Conservation (phyloP, 2,329 filamentous ascomycete genomes). For the Knufia fluminis region DNA sequence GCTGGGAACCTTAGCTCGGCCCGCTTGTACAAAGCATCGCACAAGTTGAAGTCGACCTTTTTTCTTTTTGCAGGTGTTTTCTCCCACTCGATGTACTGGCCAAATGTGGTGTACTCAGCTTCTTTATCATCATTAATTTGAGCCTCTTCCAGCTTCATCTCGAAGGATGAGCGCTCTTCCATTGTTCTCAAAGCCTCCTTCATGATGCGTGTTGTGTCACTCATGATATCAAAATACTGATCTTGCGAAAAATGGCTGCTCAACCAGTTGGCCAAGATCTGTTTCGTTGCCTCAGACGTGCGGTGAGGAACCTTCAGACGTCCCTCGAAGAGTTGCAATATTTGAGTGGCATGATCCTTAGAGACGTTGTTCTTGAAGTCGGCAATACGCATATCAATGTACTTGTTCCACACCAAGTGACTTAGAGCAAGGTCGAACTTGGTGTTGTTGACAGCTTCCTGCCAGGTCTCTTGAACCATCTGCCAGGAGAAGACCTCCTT, state of each 20-base stretch:
- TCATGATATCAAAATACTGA: conserved; percentile 45
- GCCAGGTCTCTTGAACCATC: conserved; percentile 46
- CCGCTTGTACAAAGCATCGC: conserved; percentile 63
- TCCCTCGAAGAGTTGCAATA: conserved; percentile 44
- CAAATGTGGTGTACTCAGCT: conserved; percentile 45
- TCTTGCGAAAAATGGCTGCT: conserved; percentile 45
- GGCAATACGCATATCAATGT: conserved; percentile 46
- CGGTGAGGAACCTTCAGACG: conserved; percentile 51
- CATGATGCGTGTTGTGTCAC: conserved; percentile 42
- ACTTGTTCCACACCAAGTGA: conserved; percentile 53
- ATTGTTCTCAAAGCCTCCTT: conserved; percentile 47
- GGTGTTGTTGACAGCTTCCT: conserved; percentile 47
- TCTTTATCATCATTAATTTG: conserved; percentile 42
- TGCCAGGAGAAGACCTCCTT: conserved; percentile 52
- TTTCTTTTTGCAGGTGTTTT: conserved; percentile 42
- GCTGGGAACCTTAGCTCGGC: conserved; percentile 65
- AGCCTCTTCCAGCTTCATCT: conserved; percentile 45
- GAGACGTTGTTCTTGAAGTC: conserved; percentile 42
- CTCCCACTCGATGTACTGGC: conserved; percentile 81
- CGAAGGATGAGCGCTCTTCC: conserved; percentile 44
- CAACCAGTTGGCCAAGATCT: conserved; percentile 51
- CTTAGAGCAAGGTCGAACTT: conserved; percentile 54
- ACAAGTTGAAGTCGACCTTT: conserved; percentile 37
- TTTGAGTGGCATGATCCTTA: conserved; percentile 39
- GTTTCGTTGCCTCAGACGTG: conserved; percentile 51